Conservation (phyloP, 768 basidiomycete species). For the Hysterangium stoloniferum region DNA sequence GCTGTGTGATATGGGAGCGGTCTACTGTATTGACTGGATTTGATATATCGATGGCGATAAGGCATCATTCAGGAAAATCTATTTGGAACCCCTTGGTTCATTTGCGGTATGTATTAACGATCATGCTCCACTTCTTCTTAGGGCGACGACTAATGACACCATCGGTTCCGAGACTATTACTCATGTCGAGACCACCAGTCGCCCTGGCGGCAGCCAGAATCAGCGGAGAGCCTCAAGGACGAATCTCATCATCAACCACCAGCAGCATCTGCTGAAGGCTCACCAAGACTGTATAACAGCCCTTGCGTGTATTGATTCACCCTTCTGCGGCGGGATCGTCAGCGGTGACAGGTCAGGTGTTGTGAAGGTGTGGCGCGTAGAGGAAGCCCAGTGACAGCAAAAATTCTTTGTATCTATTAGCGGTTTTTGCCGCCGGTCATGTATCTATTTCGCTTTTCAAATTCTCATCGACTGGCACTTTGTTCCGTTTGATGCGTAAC, state of each 20-base stretch:
- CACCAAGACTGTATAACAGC: conserved; percentile 91
- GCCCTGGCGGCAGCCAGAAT: conserved; percentile 46
- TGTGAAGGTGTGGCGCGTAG: conserved; percentile 85
- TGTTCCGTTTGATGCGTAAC: no score
- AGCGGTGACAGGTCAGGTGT: conserved; percentile 86
- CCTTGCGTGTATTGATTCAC: conserved; percentile 80
- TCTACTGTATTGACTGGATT: conserved; percentile 72
- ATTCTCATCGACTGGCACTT: no score
- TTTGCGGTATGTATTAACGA: no score
- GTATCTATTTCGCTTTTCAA: no score
- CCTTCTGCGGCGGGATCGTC: conserved; percentile 88
- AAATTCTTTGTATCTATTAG: no score
- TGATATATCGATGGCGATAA: conserved; percentile 67
- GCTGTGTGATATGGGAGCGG: conserved; percentile 79
- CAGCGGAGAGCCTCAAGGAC: conserved; percentile 70
- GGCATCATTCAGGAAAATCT: conserved; percentile 63
- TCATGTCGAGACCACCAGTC: conserved; percentile 44
- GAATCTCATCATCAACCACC: conserved; percentile 70
- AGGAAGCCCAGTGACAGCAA: conserved; percentile 31
- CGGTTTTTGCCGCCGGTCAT: no score
- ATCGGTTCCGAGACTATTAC: conserved; percentile 38
- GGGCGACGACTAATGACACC: conserved; percentile 22
- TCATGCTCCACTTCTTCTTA: background rate
- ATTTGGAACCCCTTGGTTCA: conserved; percentile 16
- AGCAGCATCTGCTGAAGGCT: conserved; percentile 74